Evolutionary conservation across 1,284 basidiomycete genomes (phyloP).

Genomic region (Ganoderma meredithae): DNA sequence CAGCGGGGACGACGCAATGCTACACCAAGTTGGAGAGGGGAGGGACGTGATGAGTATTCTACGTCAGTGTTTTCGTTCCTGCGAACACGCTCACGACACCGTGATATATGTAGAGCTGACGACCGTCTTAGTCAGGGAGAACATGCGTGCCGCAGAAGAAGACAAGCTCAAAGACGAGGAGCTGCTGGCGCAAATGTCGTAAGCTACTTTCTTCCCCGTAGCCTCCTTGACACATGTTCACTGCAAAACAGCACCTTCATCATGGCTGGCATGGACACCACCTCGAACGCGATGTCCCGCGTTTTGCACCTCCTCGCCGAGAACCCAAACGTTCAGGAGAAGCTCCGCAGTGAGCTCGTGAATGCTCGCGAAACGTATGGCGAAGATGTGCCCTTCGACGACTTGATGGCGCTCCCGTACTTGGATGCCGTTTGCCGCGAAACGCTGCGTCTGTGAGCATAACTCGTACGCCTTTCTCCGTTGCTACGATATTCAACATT

Average conservation of each 20-base stretch:
- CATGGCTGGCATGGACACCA: constrained; percentile 40
- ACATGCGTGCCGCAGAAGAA: constrained; percentile 33
- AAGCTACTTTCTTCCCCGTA: constrained; percentile 12
- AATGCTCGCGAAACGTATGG: constrained; percentile 39
- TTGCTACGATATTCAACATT: too few relatives aligned
- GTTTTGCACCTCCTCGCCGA: constrained; percentile 33
- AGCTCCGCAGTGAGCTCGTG: constrained; percentile 36
- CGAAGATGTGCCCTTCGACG: constrained; percentile 38
- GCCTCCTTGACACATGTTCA: neutral
- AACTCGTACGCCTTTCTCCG: constrained; percentile 16
- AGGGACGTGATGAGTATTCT: constrained; percentile 55
- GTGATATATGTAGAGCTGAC: too few relatives aligned
- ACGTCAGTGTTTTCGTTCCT: constrained; percentile 31
- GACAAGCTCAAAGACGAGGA: constrained; percentile 30
- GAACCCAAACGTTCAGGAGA: constrained; percentile 22
- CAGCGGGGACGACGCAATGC: constrained; percentile 30
- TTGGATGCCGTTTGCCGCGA: constrained; percentile 43
- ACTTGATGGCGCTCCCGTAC: constrained; percentile 38
- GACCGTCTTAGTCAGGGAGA: constrained; percentile 43
- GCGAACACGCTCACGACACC: too few relatives aligned
- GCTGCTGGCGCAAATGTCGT: constrained; percentile 38
- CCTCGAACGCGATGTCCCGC: constrained; percentile 39
- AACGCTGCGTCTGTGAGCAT: constrained; percentile 32
- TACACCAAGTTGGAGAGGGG: constrained; percentile 44
- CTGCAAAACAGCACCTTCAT: constrained; percentile 32